phyloP scores from a whole-genome alignment of 768 basidiomycete species.

The Podaxis sp. region DNA sequence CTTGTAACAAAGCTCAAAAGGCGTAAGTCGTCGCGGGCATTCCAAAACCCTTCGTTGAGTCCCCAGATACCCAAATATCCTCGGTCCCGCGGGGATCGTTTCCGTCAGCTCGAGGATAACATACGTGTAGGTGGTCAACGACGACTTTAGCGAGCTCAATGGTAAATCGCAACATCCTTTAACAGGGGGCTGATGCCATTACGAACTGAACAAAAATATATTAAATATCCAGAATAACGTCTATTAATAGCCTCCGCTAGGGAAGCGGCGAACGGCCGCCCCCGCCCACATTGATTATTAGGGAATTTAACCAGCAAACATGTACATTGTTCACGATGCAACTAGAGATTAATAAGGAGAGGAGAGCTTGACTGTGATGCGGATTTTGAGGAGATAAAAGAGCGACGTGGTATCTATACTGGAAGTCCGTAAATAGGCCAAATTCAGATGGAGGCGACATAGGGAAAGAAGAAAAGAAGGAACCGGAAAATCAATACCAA shows the following conservation, averaged over 20 bases:
- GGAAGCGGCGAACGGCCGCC: background rate
- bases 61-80: background rate
- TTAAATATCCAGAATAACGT: background rate
- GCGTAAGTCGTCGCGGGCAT: background rate
- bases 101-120: no score
- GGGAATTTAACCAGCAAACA: background rate
- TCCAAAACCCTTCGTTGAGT: background rate
- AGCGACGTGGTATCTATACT: constrained; percentile 4
- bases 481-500: background rate
- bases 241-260: background rate
- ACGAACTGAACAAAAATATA: background rate
- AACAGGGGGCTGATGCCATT: background rate
- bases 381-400: background rate
- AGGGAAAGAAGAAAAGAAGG: background rate
- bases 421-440: background rate
- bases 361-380: background rate
- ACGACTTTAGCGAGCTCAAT: no score
- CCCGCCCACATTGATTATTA: background rate
- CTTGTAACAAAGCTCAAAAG: background rate
- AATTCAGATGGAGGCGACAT: background rate
- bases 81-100: background rate
- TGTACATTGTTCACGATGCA: background rate
- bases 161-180: background rate
- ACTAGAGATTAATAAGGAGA: background rate
- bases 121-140: no score